A percentile compares a stretch with the other conserved stretches of the same genome.
Evolutionary conservation across 2,329 filamentous ascomycete species (phyloP).

Genomic region (Aureobasidium sp.): DNA sequence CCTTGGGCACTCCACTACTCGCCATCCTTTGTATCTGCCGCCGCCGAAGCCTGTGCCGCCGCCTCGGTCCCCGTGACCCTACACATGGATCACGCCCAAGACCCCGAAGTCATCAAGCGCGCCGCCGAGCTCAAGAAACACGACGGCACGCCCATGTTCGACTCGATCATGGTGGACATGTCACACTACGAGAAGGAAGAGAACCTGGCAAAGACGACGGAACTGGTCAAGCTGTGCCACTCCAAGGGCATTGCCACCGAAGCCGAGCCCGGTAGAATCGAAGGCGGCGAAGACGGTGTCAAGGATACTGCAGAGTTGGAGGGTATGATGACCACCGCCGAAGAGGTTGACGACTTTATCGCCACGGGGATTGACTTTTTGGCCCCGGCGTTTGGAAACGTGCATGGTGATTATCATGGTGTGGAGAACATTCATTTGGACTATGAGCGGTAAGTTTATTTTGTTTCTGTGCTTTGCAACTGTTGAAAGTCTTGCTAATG

Average conservation of each 20-base stretch:
- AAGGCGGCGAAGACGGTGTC: constrained; percentile 68
- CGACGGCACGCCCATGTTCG: constrained; percentile 45
- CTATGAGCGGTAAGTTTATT: constrained; percentile 41
- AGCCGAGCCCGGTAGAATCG: constrained; percentile 64
- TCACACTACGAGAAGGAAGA: constrained; percentile 63
- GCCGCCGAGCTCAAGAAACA: constrained; percentile 27
- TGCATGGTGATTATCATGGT: constrained; percentile 70
- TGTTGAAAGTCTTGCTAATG: background rate
- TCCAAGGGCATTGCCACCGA: constrained; percentile 61
- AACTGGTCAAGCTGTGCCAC: constrained; percentile 58
- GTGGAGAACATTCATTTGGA: constrained; percentile 54
- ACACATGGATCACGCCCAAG: constrained; percentile 44
- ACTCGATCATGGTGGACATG: constrained; percentile 75
- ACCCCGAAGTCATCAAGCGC: constrained; percentile 36
- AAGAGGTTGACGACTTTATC: constrained; percentile 64
- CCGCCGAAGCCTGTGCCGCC: constrained; percentile 37
- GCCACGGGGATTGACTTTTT: constrained; percentile 66
- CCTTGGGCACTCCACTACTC: constrained; percentile 67
- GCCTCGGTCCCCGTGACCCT: constrained; percentile 38
- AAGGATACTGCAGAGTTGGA: constrained; percentile 58
- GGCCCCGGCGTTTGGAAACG: constrained; percentile 69
- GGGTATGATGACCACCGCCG: constrained; percentile 58
- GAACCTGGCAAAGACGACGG: constrained; percentile 58
- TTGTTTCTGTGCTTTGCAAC: background rate
- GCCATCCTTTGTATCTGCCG: constrained; percentile 41